Conservation (phyloP, 179 eudicot genomes). For the Spergularia azorica region DNA sequence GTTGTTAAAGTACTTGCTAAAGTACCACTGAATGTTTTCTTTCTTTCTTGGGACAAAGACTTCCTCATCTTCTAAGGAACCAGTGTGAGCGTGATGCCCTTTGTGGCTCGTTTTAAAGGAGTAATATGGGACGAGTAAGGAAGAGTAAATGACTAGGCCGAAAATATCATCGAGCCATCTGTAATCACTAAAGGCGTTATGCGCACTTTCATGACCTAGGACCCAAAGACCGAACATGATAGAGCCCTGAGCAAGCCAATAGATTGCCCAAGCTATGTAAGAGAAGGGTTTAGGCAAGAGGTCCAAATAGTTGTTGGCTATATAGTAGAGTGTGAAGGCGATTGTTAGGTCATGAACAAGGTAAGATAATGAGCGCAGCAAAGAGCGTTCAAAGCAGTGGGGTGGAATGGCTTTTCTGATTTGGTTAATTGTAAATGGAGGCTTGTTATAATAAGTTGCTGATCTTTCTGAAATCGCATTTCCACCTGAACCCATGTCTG, state of each 20-base stretch:
- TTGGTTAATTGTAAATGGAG: too few relatives aligned
- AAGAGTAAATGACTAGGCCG: background rate
- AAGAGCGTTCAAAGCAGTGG: too few relatives aligned
- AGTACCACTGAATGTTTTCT: background rate
- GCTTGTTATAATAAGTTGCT: too few relatives aligned
- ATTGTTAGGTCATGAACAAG: too few relatives aligned
- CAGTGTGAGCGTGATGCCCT: background rate
- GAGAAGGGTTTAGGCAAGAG: background rate
- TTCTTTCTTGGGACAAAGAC: background rate
- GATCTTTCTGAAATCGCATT: too few relatives aligned
- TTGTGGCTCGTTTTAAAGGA: background rate
- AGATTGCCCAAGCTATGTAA: background rate
- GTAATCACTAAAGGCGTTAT: background rate
- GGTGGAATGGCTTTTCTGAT: too few relatives aligned
- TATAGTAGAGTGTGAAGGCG: background rate
- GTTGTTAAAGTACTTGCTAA: constrained; percentile 7
- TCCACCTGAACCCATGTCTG: too few relatives aligned
- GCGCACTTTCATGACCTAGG: background rate
- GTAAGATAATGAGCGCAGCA: too few relatives aligned
- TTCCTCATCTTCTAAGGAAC: constrained; percentile 1
- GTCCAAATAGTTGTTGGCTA: background rate
- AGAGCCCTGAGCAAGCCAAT: background rate
- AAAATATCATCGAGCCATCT: background rate
- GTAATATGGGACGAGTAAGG: background rate
- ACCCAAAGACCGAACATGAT: constrained; percentile 6